phyloP scores from a whole-genome alignment of 192 early-diverging fungal species.

The Entomortierella lignicola region DNA sequence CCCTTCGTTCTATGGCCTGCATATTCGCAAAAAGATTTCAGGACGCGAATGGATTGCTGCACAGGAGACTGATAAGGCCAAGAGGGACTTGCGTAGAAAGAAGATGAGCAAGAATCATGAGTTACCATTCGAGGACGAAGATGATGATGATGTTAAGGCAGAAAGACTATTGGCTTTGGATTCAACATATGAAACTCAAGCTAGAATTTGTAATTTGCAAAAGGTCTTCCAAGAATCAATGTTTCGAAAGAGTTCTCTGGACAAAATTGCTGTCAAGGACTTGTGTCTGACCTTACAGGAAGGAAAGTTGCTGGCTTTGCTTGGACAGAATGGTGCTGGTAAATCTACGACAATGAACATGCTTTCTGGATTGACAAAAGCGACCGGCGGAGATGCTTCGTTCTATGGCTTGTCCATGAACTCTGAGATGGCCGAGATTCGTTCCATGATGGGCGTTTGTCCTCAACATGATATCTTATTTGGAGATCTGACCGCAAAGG shows the following conservation, averaged over 20 bases:
- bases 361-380: conserved; percentile 76
- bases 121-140: conserved; percentile 39
- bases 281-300: conserved; percentile 64
- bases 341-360: conserved; percentile 86
- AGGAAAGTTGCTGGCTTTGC: conserved; percentile 68
- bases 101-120: conserved; percentile 27
- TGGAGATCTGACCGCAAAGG: conserved; percentile 76
- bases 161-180: conserved; percentile 60
- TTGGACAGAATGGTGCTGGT: conserved; percentile 84
- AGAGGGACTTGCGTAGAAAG: conserved; percentile 18
- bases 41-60: conserved; percentile 56
- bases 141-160: conserved; percentile 64
- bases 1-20: conserved; percentile 75
- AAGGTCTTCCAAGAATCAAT: conserved; percentile 63
- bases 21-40: conserved; percentile 49
- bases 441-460: conserved; percentile 81
- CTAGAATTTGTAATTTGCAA: conserved; percentile 67
- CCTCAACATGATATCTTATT: conserved; percentile 84
- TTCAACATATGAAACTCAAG: conserved; percentile 38
- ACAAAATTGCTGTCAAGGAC: conserved; percentile 66
- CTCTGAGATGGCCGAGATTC: conserved; percentile 71
- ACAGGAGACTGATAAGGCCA: conserved; percentile 37
- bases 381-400: conserved; percentile 74
- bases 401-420: conserved; percentile 70
- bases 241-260: conserved; percentile 51